Conservation (phyloP, 2,329 filamentous ascomycete species). For the Chrysosphaeria jannelii region DNA sequence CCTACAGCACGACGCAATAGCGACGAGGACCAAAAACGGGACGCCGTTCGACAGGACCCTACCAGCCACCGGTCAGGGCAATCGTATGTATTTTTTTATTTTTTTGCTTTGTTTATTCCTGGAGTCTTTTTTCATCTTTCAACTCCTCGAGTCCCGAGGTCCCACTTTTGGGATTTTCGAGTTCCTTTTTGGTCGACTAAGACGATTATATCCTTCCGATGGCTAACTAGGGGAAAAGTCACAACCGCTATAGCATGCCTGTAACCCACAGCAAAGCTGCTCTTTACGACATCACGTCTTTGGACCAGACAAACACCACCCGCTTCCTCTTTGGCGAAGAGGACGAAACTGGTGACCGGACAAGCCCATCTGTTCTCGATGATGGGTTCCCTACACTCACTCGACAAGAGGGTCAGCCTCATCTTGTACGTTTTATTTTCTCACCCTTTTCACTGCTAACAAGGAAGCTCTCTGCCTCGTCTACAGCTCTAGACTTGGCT, state of each 20-base stretch:
- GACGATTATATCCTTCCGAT: no score
- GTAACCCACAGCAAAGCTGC: conserved; percentile 41
- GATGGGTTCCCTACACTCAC: conserved; percentile 71
- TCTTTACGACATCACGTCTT: conserved; percentile 27
- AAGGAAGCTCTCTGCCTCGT: conserved; percentile 57
- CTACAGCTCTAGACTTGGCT: conserved; percentile 53
- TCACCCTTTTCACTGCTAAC: no score
- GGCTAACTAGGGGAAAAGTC: no score
- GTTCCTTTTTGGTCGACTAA: no score
- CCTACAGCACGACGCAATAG: conserved; percentile 76
- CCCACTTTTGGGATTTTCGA: neutral
- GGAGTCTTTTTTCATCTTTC: neutral
- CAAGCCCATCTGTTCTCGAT: no score
- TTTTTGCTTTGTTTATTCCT: neutral
- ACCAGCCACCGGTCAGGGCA: conserved; percentile 44
- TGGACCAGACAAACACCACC: conserved; percentile 63
- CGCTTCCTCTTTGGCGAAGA: conserved; percentile 56
- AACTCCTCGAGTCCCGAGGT: no score
- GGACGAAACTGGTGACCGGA: conserved; percentile 30
- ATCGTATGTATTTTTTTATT: conserved; percentile 30
- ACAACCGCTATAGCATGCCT: conserved; percentile 90
- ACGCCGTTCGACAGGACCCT: conserved; percentile 36
- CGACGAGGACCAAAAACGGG: conserved; percentile 66
- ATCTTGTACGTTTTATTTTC: conserved; percentile 12
- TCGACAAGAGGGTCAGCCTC: conserved; percentile 22